Base-by-base conservation (phyloP, 306 rosid genomes). In the Morella rubra region DNA sequence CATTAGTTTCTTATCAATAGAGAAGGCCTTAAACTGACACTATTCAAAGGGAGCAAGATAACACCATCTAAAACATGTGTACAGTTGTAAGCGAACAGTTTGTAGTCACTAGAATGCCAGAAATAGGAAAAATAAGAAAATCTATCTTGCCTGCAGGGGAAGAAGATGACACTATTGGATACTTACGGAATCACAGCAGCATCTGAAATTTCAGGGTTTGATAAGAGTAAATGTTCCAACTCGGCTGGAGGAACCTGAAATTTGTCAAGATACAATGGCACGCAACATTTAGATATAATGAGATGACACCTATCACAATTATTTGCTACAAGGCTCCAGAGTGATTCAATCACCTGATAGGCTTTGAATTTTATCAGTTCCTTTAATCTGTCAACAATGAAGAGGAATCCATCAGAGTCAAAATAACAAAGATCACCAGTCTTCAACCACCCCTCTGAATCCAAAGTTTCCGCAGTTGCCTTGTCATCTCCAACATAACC, bases 401-500 rank as follows among this genome's bases (percentile, higher is more conserved):
- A 92, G 44, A 95, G 86, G 77, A 72, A 90, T 32, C 98, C 97
- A 44, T 88, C 86, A n/a, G 93, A 87, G 76, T 95, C 97, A 80
- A 95, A 95, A 80, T 85, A 89, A 77, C 97, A 95, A 71, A 95
- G 97, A 89, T 95, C 98, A 0, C 98, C 97, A 0, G 97, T 92
- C 86, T 90, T 95, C 27, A 92, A 77, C 98, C 98, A 95, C 22
- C 98, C 97, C 37, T 89, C 89, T n/a, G 96, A 72, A 85, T 87
- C 89, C 76, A 95, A 79, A 54, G 97, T 92, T 83, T 89, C 97
- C 40, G 84, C 83, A 5, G 97, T 90, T 20, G 99, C 93, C 74
- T 88, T 88, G 8, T 92, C 92, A 73, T 95, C 89, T 79, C 89
- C 95, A 1, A 95, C 85, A 82, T 95, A 95, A 84, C 99, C 96